Evolutionary conservation across 2,329 filamentous ascomycete genomes (phyloP).

Genomic region (Lecanicillium sp.): DNA sequence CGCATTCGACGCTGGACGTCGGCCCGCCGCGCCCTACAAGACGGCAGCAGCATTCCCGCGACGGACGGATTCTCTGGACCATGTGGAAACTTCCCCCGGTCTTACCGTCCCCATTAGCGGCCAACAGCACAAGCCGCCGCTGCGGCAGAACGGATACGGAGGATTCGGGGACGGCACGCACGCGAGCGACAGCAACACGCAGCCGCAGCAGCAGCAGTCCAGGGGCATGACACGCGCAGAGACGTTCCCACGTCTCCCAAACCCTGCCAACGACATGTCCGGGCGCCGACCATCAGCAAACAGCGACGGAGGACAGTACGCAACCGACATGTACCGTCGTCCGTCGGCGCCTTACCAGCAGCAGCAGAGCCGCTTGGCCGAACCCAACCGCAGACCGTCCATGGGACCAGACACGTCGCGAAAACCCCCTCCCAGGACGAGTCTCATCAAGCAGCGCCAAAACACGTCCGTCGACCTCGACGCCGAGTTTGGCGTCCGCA

Average conservation of each 20-base stretch:
- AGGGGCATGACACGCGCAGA: constrained; percentile 41
- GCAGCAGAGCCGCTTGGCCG: no score
- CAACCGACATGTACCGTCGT: constrained; percentile 24
- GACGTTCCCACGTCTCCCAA: constrained; percentile 44
- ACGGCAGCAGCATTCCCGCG: constrained; percentile 3
- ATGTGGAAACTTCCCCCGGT: not conserved
- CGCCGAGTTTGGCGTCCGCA: constrained; percentile 54
- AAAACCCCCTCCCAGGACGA: constrained; percentile 47
- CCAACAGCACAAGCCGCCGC: not conserved
- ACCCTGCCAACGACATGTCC: constrained; percentile 31
- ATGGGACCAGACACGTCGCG: constrained; percentile 45
- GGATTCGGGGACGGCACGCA: constrained; percentile 48
- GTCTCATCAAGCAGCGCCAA: constrained; percentile 36
- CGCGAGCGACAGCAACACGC: constrained; percentile 30
- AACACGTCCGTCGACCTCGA: constrained; percentile 48
- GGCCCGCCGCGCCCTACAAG: constrained; percentile 1
- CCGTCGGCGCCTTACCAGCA: not conserved
- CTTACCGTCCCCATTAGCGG: constrained; percentile 25
- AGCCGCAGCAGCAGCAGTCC: no score
- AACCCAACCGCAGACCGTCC: constrained; percentile 20
- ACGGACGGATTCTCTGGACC: constrained; percentile 19
- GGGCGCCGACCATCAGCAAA: constrained; percentile 44
- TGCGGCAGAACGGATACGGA: constrained; percentile 48
- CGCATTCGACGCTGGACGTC: constrained; percentile 7
- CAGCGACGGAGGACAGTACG: constrained; percentile 33